Conservation (phyloP, 2,329 filamentous ascomycete genomes). For the Gnomoniopsis sp. region DNA sequence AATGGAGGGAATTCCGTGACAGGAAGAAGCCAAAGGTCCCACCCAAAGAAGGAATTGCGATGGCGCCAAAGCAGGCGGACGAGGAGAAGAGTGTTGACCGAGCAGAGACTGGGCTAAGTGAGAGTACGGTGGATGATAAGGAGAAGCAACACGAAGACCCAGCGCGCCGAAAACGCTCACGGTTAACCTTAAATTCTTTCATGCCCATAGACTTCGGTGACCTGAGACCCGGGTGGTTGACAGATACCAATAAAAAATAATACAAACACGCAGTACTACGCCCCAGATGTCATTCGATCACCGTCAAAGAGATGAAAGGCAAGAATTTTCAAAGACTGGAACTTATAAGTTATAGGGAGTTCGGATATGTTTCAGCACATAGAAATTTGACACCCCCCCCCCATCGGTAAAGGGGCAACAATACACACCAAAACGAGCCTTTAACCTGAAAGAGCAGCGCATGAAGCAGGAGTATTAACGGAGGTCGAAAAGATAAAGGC, state of each 20-base stretch:
- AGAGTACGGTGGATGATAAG: neutral
- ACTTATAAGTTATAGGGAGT: no score
- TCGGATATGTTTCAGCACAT: no score
- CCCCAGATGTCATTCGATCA: neutral
- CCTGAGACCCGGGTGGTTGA: neutral
- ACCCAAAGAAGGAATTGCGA: neutral
- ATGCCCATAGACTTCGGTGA: neutral
- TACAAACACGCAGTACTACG: neutral
- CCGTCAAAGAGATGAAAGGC: neutral
- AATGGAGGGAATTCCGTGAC: slow-evolving; percentile 6
- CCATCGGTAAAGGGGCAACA: no score
- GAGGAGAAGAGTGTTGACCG: neutral
- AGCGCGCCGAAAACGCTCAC: neutral
- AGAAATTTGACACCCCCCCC: no score
- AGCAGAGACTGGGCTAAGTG: neutral
- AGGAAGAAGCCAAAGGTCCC: slow-evolving; percentile 2
- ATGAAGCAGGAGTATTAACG: no score
- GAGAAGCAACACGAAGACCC: neutral
- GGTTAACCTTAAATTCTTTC: neutral
- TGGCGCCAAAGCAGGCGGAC: neutral
- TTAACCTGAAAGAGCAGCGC: no score
- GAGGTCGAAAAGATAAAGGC: no score
- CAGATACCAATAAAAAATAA: neutral
- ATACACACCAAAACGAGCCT: no score
- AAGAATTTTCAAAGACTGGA: no score